Evolutionary conservation across 305 asterid species (phyloP).

Genomic region (Rubia peregrina): DNA sequence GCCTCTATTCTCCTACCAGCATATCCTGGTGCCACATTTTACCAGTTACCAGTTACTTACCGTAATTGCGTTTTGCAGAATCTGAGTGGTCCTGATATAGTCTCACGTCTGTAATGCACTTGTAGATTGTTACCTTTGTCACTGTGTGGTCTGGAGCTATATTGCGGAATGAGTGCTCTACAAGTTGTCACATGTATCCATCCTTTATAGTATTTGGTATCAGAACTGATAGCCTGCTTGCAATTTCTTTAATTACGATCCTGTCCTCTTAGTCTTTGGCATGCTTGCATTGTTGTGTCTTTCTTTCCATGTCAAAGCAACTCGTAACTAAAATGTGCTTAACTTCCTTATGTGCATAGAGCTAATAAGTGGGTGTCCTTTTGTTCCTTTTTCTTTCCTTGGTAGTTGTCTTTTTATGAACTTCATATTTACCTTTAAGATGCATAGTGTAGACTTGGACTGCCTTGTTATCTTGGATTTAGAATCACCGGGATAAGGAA

Average conservation of each 20-base stretch:
- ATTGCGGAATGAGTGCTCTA: background rate
- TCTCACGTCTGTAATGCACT: background rate
- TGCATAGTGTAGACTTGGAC: background rate
- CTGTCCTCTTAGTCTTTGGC: background rate
- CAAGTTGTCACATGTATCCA: background rate
- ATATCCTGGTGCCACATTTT: background rate
- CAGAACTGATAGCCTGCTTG: background rate
- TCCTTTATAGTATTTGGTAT: background rate
- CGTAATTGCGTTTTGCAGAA: background rate
- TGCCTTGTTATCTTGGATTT: background rate
- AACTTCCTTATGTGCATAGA: background rate
- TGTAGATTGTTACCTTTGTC: background rate
- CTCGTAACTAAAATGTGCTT: background rate
- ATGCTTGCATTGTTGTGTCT: background rate
- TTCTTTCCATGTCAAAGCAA: background rate
- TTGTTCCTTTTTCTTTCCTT: background rate
- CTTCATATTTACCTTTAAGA: conserved; percentile 1
- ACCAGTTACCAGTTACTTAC: background rate
- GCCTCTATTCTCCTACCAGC: background rate
- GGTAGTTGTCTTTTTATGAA: background rate
- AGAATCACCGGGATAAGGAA: background rate
- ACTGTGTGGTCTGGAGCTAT: background rate
- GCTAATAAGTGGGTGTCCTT: background rate
- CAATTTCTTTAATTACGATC: background rate
- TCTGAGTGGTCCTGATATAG: background rate